Evolutionary conservation across 2,329 filamentous ascomycete species (phyloP), one percentile per base, ranked within the genome.

Genomic region (Xylaria arbuscula): DNA sequence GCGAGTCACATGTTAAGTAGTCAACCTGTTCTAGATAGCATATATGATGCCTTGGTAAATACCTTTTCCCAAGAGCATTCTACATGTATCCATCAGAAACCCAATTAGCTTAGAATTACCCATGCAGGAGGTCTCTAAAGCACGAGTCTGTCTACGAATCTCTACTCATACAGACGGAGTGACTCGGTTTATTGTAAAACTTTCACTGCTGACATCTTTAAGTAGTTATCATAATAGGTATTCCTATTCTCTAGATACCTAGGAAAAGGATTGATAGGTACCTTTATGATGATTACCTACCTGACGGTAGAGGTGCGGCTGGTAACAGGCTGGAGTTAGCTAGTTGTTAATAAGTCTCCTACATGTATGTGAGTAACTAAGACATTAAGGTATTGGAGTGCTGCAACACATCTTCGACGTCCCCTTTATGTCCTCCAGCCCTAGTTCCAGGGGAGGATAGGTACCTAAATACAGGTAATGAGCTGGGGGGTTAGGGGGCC

Each of bases 401-500:
- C 45, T 48, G 19, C 45, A 19, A 47, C 45, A 10, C 19, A 19
- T 19, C 45, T 54, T 22, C 38, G 22, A 32, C n/a, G 13, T 61
- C 61, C 56, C 66, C 61, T 64, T 56, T 32, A 57, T 57, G 38
- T 24, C 56, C 48, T 67, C 58, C 36, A 6, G 15, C 24, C 48
- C 22, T 24, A 28, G 28, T 28, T 28, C 28, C 5, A 28, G 28
- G 5, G 28, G 28, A 3, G 5, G 28, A 28, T n/a, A 51, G 45
- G 58, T 61, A 42, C 45, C 42, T 45, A 45, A 19, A 19, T 45
- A 60, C 57, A 36, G 32, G 45, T 24, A 62, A 56, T 64, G 63
- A 64, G 60, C 57, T 54, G 56, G 64, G 60, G 64, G 55, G 60
- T 45, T 22, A 50, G 56, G 59, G 61, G 54, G 61, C 50, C 64